phyloP scores from a whole-genome alignment of 495 filamentous ascomycete genomes.

The Aspergillus leporis region DNA sequence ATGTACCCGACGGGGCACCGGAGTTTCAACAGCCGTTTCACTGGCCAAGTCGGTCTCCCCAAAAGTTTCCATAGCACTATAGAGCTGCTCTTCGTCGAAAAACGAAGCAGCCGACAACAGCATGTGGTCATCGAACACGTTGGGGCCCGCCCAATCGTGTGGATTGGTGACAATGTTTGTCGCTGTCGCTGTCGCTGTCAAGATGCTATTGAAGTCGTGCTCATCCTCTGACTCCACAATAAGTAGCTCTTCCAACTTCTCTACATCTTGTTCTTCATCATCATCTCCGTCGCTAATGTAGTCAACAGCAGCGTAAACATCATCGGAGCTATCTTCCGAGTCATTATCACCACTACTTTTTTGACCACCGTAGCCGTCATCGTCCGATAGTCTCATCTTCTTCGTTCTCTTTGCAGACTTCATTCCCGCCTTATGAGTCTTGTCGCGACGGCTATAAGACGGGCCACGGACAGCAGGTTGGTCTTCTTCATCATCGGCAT shows the following conservation, averaged over 20 bases:
- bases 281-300: conserved; percentile 71
- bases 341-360: conserved; percentile 36
- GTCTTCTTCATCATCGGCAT: conserved; percentile 54
- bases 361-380: conserved; percentile 64
- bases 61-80: conserved; percentile 47
- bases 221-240: conserved; percentile 62
- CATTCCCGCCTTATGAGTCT: conserved; percentile 47
- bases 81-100: conserved; percentile 54
- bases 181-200: conserved; percentile 24
- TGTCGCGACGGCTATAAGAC: conserved; percentile 48
- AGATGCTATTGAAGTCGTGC: conserved; percentile 21
- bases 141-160: conserved; percentile 61
- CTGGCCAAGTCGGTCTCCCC: conserved; percentile 45
- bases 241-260: conserved; percentile 70
- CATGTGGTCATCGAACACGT: conserved; percentile 49
- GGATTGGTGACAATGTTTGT: conserved; percentile 37
- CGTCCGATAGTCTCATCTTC: conserved; percentile 58
- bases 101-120: conserved; percentile 48
- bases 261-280: conserved; percentile 72
- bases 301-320: conserved; percentile 73
- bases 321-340: conserved; percentile 53
- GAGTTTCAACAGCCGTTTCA: conserved; percentile 43
- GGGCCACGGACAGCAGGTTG: conserved; percentile 51
- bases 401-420: conserved; percentile 30
- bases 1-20: conserved; percentile 49